These are phyloP conservation scores for Prosopis cineraria DNA, from an alignment of 306 rosid species.

Conservation along the genomic window DNA sequence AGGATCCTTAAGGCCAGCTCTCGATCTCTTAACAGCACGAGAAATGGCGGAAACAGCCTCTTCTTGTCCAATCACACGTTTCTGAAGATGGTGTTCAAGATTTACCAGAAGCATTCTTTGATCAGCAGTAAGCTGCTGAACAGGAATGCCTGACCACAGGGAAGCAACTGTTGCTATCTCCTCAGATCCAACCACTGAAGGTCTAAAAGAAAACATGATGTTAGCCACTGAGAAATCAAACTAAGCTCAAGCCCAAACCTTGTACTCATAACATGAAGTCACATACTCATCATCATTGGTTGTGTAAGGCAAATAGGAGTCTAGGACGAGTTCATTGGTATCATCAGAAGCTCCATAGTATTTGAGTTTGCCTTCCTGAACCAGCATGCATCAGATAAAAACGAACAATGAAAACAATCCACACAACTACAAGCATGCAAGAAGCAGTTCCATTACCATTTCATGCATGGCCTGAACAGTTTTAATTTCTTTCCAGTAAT, in stretches of 20 bases:
- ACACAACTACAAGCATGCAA: conserved; percentile 18
- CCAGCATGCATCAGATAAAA: conserved; percentile 40
- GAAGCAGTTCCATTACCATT: conserved; percentile 57
- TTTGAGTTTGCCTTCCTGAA: conserved; percentile 61
- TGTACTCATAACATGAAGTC: conserved; percentile 34
- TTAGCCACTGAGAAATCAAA: conserved; percentile 39
- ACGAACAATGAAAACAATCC: conserved; percentile 17
- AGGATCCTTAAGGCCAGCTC: conserved; percentile 82
- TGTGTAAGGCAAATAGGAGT: conserved; percentile 56
- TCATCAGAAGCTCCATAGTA: conserved; percentile 48
- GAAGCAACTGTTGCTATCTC: conserved; percentile 86
- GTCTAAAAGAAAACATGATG: conserved; percentile 46
- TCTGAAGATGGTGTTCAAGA: conserved; percentile 67
- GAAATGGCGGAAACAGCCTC: conserved; percentile 80
- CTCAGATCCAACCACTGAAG: conserved; percentile 56
- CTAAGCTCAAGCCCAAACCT: conserved; percentile 18
- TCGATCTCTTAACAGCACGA: conserved; percentile 76
- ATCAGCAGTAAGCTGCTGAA: conserved; percentile 78
- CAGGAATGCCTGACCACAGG: conserved; percentile 83
- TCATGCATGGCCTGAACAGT: conserved; percentile 76
- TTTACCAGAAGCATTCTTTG: conserved; percentile 57
- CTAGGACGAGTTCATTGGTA: conserved; percentile 45
- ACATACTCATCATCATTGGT: conserved; percentile 61
- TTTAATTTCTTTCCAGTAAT: conserved; percentile 84
- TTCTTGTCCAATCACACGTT: conserved; percentile 78